Evolutionary conservation across 306 rosid genomes (phyloP).

Genomic region (Pyrus betulifolia): DNA sequence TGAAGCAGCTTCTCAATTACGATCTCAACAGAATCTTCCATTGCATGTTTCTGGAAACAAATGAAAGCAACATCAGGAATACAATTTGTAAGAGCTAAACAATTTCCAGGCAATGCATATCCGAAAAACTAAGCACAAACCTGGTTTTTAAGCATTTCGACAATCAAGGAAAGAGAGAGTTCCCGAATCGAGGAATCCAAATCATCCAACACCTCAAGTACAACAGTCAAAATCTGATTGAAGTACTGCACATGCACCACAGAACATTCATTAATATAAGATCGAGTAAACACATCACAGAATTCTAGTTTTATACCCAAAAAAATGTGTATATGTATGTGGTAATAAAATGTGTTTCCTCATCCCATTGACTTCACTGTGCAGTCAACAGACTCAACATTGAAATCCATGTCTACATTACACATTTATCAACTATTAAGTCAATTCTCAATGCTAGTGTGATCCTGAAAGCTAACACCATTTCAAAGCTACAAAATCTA

Average conservation of each 20-base stretch:
- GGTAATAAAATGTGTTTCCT: not conserved
- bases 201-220: conserved; percentile 93
- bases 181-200: conserved; percentile 74
- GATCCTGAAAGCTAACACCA: not conserved
- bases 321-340: not conserved
- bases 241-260: conserved; percentile 71
- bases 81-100: not conserved
- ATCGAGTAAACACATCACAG: not conserved
- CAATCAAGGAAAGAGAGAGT: conserved; percentile 66
- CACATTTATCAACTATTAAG: not conserved
- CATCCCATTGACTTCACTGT: not conserved
- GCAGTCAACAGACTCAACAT: not conserved
- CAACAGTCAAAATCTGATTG: conserved; percentile 86
- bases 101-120: not conserved
- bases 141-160: conserved; percentile 93
- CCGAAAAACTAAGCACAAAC: conserved; percentile 19
- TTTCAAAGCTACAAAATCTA: not conserved
- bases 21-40: conserved; percentile 91
- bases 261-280: conserved; percentile 17
- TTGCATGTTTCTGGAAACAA: conserved; percentile 67
- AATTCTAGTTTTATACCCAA: not conserved
- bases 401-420: not conserved
- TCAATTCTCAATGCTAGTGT: not conserved
- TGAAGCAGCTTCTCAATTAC: conserved; percentile 92
- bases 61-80: not conserved